Percentiles rank a stretch among this genome's conserved stretches.
Conservation (phyloP, 164 flowering plant species). For the Macadamia tetraphylla region DNA sequence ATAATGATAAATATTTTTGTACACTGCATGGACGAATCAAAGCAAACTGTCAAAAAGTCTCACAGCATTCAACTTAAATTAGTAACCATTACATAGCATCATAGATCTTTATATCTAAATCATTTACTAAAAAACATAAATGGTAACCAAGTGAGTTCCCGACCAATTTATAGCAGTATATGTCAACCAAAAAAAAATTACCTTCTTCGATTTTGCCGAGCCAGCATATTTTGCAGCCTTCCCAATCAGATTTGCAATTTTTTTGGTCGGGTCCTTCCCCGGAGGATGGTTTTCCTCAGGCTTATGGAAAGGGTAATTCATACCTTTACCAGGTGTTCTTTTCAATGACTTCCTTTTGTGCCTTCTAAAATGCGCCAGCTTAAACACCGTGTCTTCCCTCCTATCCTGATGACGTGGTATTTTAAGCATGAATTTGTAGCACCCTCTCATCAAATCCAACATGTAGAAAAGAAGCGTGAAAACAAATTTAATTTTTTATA, state of each 20-base stretch:
- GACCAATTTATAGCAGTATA: no score
- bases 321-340: constrained; percentile 62
- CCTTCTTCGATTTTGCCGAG: constrained; percentile 81
- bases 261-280: constrained; percentile 80
- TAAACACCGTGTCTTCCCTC: constrained; percentile 79
- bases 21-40: no score
- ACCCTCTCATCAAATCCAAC: not conserved
- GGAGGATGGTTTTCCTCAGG: constrained; percentile 93
- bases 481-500: constrained; percentile 19
- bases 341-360: constrained; percentile 86
- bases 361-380: constrained; percentile 74
- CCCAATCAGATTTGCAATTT: constrained; percentile 72
- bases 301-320: constrained; percentile 55
- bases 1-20: no score
- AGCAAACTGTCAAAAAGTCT: no score
- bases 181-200: constrained; percentile 7
- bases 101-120: no score
- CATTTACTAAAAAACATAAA: no score
- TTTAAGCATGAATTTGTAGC: constrained; percentile 4
- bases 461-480: not conserved
- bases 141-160: no score
- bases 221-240: constrained; percentile 76
- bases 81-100: no score
- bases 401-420: constrained; percentile 55
- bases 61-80: no score